Evolutionary conservation across 805 yeast genomes (phyloP).

Genomic region (Schwanniomyces yamadae): DNA sequence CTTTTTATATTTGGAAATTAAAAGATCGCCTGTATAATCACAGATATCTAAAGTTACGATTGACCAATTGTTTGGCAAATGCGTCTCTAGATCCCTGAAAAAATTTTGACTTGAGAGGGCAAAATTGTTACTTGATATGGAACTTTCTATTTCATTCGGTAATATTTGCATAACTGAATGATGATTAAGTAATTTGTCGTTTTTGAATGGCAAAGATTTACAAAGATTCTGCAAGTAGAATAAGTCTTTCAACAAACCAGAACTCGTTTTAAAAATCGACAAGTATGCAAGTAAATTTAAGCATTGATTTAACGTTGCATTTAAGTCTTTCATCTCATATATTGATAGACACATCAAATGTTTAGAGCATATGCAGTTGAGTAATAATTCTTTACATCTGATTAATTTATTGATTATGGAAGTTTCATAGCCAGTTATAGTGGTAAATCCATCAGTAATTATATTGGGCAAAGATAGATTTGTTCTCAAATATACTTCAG

Average conservation of each 20-base stretch:
- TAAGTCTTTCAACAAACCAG: conserved; percentile 14
- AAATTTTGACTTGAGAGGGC: conserved; percentile 6
- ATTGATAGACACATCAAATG: conserved; percentile 9
- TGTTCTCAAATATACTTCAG: neutral
- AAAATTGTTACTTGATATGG: conserved; percentile 5
- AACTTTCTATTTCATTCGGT: conserved; percentile 9
- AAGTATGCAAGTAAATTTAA: conserved; percentile 19
- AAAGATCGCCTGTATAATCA: conserved; percentile 53
- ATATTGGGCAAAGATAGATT: conserved; percentile 9
- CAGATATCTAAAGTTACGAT: conserved; percentile 63
- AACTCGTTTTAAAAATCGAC: conserved; percentile 15
- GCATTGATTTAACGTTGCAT: conserved; percentile 15
- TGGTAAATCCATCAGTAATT: conserved; percentile 5
- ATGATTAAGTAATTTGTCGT: conserved; percentile 18
- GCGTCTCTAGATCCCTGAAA: conserved; percentile 7
- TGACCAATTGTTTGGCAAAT: conserved; percentile 45
- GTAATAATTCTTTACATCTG: conserved; percentile 14
- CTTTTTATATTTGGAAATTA: conserved; percentile 46
- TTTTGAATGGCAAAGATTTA: conserved; percentile 18
- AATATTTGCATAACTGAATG: conserved; percentile 8
- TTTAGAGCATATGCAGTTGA: conserved; percentile 3
- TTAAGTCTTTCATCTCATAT: conserved; percentile 16
- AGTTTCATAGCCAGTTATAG: conserved; percentile 2
- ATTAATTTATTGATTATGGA: conserved; percentile 15
- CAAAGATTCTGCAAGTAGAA: conserved; percentile 22